A percentile compares a stretch with the other conserved stretches of the same genome.
These are phyloP conservation scores for Tulasnella sp. DNA, from an alignment of 768 basidiomycete genomes.

Conservation along the genomic window DNA sequence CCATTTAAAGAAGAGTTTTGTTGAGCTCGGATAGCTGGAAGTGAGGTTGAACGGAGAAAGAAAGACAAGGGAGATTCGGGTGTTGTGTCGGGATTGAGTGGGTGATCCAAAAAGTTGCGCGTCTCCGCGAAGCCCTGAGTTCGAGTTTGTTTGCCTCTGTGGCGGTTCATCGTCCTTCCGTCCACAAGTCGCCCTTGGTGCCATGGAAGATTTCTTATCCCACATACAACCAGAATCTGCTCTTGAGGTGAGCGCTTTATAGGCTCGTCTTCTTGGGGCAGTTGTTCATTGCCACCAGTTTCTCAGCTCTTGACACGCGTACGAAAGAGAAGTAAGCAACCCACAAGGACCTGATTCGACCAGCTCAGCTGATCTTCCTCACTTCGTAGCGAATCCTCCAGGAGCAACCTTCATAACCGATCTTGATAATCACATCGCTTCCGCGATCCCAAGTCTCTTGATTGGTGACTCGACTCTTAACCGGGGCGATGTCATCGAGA, in stretches of 20 bases:
- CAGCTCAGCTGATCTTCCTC: not conserved
- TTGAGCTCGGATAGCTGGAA: not conserved
- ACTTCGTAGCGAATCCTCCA: conserved; percentile 20
- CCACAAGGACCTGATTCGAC: not conserved
- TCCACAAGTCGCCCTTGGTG: not conserved
- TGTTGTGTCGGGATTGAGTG: not conserved
- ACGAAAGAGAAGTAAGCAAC: not conserved
- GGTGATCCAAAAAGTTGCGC: not conserved
- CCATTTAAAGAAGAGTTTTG: conserved; percentile 31
- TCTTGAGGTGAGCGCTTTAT: not conserved
- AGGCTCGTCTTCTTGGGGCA: not conserved
- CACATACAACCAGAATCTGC: not conserved
- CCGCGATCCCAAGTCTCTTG: conserved; percentile 5
- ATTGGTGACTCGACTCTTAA: conserved; percentile 30
- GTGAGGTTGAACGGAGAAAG: not conserved
- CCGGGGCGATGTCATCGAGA: conserved; percentile 60
- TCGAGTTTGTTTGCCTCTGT: not conserved
- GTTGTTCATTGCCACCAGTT: not conserved
- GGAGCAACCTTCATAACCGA: conserved; percentile 25
- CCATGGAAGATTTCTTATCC: not conserved
- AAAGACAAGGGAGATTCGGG: not conserved
- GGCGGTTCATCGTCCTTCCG: not conserved
- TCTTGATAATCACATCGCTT: conserved; percentile 25
- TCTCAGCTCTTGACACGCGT: not conserved
- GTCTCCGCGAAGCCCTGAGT: not conserved